Conservation (phyloP, 441 rosid species). For the Caryocar brasiliense region DNA sequence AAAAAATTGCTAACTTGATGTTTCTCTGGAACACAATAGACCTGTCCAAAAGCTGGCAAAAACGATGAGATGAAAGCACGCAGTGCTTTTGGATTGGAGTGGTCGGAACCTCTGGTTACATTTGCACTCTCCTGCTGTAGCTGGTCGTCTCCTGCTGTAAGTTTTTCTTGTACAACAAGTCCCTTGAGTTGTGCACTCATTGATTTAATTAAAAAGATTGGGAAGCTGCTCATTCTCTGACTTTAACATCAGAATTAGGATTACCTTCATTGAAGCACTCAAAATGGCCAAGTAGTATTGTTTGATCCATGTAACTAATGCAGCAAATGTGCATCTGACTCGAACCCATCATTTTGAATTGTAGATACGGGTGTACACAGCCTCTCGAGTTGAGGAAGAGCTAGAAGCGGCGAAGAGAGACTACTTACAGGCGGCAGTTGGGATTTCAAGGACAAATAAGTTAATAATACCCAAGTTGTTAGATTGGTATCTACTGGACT, state of each 20-base stretch:
- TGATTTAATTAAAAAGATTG: no score
- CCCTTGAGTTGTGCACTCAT: no score
- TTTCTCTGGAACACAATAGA: conserved; percentile 25
- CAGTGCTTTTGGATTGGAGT: conserved; percentile 50
- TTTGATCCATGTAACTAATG: no score
- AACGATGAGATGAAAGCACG: conserved; percentile 55
- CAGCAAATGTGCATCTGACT: no score
- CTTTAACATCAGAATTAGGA: no score
- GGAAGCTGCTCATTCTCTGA: no score
- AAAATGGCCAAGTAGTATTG: no score
- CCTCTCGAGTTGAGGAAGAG: conserved; percentile 56
- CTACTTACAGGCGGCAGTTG: conserved; percentile 67
- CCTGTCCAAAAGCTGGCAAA: conserved; percentile 54
- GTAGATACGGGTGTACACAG: conserved; percentile 69
- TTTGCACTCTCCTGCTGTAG: conserved; percentile 82
- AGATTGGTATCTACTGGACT: conserved; percentile 76
- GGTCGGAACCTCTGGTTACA: conserved; percentile 72
- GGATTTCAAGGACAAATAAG: conserved; percentile 49
- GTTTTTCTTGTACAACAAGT: conserved; percentile 20
- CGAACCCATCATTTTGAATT: no score
- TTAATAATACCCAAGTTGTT: conserved; percentile 61
- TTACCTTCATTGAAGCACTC: no score
- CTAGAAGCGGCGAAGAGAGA: conserved; percentile 67
- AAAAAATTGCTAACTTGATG: neutral
- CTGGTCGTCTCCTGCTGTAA: conserved; percentile 82